A percentile compares a stretch with the other conserved stretches of the same genome.
These are phyloP conservation scores for Sporopachydermia quercuum DNA, from an alignment of 805 yeast species.

Conservation along the genomic window DNA sequence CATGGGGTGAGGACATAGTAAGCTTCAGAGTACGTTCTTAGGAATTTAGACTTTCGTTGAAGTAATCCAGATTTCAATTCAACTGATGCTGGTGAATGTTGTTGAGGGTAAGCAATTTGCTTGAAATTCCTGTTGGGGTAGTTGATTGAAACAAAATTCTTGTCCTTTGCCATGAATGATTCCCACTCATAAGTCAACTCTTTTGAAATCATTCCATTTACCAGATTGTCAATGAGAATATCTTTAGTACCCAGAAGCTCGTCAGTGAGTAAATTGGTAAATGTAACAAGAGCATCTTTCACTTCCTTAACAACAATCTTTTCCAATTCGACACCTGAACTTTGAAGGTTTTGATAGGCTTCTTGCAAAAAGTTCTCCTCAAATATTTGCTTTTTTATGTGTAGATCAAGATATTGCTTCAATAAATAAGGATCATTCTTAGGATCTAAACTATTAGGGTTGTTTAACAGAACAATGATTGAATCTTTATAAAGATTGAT, in stretches of 20 bases:
- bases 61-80: slow-evolving; percentile 52
- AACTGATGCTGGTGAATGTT: slow-evolving; percentile 42
- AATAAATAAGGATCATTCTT: slow-evolving; percentile 58
- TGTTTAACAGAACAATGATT: slow-evolving; percentile 37
- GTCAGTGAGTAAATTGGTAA: slow-evolving; percentile 47
- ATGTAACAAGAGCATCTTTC: slow-evolving; percentile 54
- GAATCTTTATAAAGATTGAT: slow-evolving; percentile 39
- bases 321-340: slow-evolving; percentile 63
- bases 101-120: slow-evolving; percentile 43
- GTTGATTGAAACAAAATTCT: slow-evolving; percentile 39
- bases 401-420: slow-evolving; percentile 47
- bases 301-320: slow-evolving; percentile 65
- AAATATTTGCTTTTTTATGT: slow-evolving; percentile 49
- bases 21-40: slow-evolving; percentile 64
- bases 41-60: slow-evolving; percentile 62
- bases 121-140: slow-evolving; percentile 40
- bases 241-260: slow-evolving; percentile 57
- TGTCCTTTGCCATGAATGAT: slow-evolving; percentile 49
- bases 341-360: slow-evolving; percentile 61
- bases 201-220: slow-evolving; percentile 47
- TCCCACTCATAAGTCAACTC: slow-evolving; percentile 71
- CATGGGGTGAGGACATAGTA: slow-evolving; percentile 67
- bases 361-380: slow-evolving; percentile 70
- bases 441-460: slow-evolving; percentile 24
- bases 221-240: slow-evolving; percentile 46